Evolutionary conservation across 352 stramenopile species (phyloP), one percentile per base, ranked within the genome.

Genomic region (Globisporangium lucens): DNA sequence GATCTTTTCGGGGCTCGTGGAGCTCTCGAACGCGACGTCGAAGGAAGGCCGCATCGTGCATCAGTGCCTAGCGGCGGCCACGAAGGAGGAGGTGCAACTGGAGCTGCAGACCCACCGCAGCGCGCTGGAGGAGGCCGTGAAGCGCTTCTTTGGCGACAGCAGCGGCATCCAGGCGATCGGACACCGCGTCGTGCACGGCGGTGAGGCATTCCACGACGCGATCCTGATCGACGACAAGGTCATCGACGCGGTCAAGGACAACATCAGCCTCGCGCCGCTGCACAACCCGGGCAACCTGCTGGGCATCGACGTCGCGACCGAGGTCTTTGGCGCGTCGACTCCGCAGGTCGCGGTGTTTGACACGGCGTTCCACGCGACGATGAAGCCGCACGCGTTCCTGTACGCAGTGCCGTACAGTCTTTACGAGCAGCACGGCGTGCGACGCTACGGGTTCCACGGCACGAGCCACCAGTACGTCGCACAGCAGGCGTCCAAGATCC

Each of bases 391-490:
- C 60, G 85, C 91, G 27, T 97, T 76, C 69, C 80, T 78, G 20
- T 97, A 97, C 68, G 87, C 83, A 2, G 67, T 97, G 49, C 91
- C 91, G 5, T 83, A 88, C 68, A 75, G 80, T 33, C 81, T 97
- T 6, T 94, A 94, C 72, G 67, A 93, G 51, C 66, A 95, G 62
- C 84, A 90, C 61, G 82, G 84, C 35, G 85, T 97, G 67, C 86
- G 91, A 56, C 87, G 89, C 65, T 97, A 97, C 72, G 91, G 91
- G 35, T 97, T 97, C 74, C 91, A 97, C 72, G 91, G 91, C 51
- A 97, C 91, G 22, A 94, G 82, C 67, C 87, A 96, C 70, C 80
- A 91, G 67, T 97, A 90, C 65, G 89, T 97, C 24, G 78, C 87
- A 36, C 72, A 85, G 56, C 76, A 96, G 63, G 90, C 89, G 17